phyloP scores from a whole-genome alignment of 192 early-diverging fungal species.

The Lobosporangium transversale region DNA sequence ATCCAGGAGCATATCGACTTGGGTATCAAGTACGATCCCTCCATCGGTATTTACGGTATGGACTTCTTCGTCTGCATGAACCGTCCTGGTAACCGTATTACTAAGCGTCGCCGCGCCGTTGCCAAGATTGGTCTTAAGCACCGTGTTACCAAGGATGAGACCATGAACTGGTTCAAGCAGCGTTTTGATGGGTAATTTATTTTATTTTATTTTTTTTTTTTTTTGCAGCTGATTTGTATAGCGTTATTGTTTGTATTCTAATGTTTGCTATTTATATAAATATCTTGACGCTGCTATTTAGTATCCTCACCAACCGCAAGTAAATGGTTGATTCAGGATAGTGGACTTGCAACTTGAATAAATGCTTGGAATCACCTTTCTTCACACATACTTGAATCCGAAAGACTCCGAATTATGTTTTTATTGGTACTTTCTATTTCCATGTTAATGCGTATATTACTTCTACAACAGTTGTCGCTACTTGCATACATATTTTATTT shows the following conservation, averaged over 20 bases:
- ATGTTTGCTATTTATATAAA: background rate
- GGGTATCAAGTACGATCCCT: conserved; percentile 99
- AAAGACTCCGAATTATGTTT: no score
- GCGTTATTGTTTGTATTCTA: background rate
- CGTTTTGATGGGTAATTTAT: conserved; percentile 60
- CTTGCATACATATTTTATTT: no score
- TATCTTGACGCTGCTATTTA: no score
- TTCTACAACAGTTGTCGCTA: no score
- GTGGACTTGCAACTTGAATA: conserved; percentile 49
- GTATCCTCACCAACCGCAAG: conserved; percentile 53
- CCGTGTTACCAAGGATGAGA: conserved; percentile 96
- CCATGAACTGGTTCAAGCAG: conserved; percentile 98
- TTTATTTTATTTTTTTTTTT: background rate
- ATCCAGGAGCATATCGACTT: conserved; percentile 99
- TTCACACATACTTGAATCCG: background rate
- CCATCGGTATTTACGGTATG: conserved; percentile 90
- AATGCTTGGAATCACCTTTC: conserved; percentile 29
- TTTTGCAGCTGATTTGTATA: background rate
- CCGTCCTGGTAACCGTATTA: conserved; percentile 95
- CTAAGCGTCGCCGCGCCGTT: conserved; percentile 89
- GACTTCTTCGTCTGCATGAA: conserved; percentile 99
- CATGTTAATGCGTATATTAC: no score
- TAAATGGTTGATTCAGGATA: conserved; percentile 20
- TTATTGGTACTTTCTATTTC: no score
- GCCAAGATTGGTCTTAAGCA: conserved; percentile 89